Conservation (phyloP, 345 rosid species). For the Populus ilicifolia region DNA sequence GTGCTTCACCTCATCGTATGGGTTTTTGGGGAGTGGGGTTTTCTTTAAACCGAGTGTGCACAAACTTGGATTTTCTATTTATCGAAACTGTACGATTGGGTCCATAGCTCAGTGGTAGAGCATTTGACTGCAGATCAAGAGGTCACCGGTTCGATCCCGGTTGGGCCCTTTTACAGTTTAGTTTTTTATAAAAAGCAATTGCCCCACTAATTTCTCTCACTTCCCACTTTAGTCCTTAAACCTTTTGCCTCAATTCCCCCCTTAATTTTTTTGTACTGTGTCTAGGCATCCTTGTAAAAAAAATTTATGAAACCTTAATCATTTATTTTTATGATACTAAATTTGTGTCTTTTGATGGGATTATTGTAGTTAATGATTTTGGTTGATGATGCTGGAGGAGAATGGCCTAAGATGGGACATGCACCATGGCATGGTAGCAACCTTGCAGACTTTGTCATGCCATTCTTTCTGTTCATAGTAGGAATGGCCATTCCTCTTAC, state of each 20-base stretch:
- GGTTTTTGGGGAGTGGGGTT: neutral
- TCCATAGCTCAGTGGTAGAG: slow-evolving; percentile 41
- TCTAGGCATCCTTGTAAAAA: neutral
- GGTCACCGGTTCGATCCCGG: slow-evolving; percentile 39
- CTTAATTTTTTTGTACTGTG: neutral
- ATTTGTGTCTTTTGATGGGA: neutral
- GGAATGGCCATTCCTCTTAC: slow-evolving; percentile 89
- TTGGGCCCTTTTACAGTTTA: slow-evolving; percentile 15
- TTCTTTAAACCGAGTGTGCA: fast-evolving
- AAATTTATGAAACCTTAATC: neutral
- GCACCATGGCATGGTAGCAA: slow-evolving; percentile 93
- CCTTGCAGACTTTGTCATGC: slow-evolving; percentile 94
- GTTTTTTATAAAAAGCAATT: neutral
- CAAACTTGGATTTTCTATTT: fast-evolving
- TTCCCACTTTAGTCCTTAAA: neutral
- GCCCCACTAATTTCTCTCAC: neutral
- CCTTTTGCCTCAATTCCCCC: neutral
- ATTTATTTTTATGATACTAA: neutral
- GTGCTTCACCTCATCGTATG: too few relatives aligned
- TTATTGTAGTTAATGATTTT: slow-evolving; percentile 65
- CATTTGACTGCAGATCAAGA: slow-evolving; percentile 39
- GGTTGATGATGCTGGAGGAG: slow-evolving; percentile 92
- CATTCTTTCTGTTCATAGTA: slow-evolving; percentile 84
- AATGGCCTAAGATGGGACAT: slow-evolving; percentile 77
- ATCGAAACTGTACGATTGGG: neutral